A percentile compares a stretch with the other conserved stretches of the same genome.
Conservation (phyloP, 2,329 filamentous ascomycete genomes). For the Ilyonectria destructans region DNA sequence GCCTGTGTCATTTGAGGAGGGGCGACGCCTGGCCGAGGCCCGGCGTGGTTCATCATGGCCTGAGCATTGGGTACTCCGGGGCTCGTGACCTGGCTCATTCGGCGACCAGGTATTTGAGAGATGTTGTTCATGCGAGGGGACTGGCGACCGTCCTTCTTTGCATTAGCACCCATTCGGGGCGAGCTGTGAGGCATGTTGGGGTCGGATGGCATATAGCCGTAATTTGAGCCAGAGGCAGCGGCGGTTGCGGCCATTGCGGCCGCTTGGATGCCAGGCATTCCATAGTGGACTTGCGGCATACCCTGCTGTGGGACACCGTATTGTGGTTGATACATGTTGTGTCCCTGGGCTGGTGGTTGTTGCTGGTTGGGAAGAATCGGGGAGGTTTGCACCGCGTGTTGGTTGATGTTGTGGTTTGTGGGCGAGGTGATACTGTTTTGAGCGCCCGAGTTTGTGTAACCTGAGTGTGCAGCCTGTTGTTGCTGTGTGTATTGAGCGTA, state of each 20-base stretch:
- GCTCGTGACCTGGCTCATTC: slow-evolving; percentile 85
- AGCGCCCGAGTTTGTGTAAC: slow-evolving; percentile 73
- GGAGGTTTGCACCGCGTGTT: slow-evolving; percentile 80
- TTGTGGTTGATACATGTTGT: slow-evolving; percentile 86
- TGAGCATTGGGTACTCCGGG: slow-evolving; percentile 82
- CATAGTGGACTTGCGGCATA: slow-evolving; percentile 80
- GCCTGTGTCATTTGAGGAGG: slow-evolving; percentile 75
- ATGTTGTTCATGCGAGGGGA: slow-evolving; percentile 83
- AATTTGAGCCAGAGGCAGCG: slow-evolving; percentile 87
- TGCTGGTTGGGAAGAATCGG: slow-evolving; percentile 87
- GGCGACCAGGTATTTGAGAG: slow-evolving; percentile 73
- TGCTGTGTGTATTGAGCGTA: slow-evolving; percentile 81
- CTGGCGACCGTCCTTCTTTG: slow-evolving; percentile 79
- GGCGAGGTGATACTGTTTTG: slow-evolving; percentile 80
- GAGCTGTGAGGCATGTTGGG: slow-evolving; percentile 80
- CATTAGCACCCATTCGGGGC: slow-evolving; percentile 83
- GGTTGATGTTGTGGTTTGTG: slow-evolving; percentile 78
- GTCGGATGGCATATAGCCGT: slow-evolving; percentile 82
- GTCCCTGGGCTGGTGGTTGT: slow-evolving; percentile 72
- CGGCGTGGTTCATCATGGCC: slow-evolving; percentile 81
- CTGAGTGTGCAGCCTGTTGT: slow-evolving; percentile 72
- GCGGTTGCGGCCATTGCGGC: slow-evolving; percentile 94
- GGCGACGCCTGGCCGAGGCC: slow-evolving; percentile 64
- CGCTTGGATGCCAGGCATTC: slow-evolving; percentile 86
- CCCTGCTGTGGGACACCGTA: slow-evolving; percentile 82